Evolutionary conservation across 2,329 filamentous ascomycete genomes (phyloP).

Genomic region (Pestalotiopsis sp.): DNA sequence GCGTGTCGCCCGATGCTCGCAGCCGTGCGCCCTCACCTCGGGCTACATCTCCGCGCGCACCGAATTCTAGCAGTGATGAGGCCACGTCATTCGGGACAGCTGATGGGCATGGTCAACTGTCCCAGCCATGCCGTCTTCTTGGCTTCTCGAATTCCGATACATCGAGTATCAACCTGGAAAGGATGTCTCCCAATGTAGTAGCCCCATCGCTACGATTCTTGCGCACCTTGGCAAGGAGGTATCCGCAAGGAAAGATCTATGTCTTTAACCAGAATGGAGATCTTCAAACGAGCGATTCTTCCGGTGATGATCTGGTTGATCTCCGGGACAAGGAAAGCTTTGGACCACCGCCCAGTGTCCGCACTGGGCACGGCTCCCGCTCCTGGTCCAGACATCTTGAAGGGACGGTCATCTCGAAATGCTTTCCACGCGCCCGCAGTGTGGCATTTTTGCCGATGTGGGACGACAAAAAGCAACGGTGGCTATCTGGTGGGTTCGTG

Average conservation of each 20-base stretch:
- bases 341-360: neutral
- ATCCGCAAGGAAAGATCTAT: conserved; percentile 50
- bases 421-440: conserved; percentile 47
- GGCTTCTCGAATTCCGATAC: conserved; percentile 39
- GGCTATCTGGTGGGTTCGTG: conserved; percentile 52
- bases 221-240: conserved; percentile 41
- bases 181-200: conserved; percentile 10
- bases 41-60: conserved; percentile 2
- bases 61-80: conserved; percentile 23
- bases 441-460: conserved; percentile 52
- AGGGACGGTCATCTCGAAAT: conserved; percentile 8
- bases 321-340: neutral
- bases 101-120: too few species aligned
- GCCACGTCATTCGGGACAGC: neutral
- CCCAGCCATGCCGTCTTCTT: conserved; percentile 34
- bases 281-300: conserved; percentile 32
- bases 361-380: neutral
- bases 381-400: neutral
- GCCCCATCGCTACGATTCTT: conserved; percentile 42
- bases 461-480: conserved; percentile 47
- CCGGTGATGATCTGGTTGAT: neutral
- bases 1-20: conserved; percentile 18
- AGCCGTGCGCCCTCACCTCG: neutral
- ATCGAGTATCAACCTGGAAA: conserved; percentile 34
- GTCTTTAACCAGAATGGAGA: conserved; percentile 43